Base-by-base conservation (phyloP, 306 rosid genomes). In the Gillenia trifoliata region DNA sequence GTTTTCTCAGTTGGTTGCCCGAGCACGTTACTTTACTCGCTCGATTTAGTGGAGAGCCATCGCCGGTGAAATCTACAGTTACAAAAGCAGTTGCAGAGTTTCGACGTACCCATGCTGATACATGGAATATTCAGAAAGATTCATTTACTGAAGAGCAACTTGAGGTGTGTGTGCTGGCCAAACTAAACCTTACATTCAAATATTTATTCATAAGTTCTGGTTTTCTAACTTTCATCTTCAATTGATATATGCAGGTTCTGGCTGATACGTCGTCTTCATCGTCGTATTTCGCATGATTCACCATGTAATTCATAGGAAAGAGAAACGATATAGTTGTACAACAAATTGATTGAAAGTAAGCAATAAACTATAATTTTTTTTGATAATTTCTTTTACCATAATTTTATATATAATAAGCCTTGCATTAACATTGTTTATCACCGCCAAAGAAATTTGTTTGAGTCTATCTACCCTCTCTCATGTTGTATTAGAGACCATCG, bases 41-140 rank as follows among this genome's bases (percentile, higher is more conserved):
- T 73, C 92, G 91, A 55, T 92, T 94, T 76, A 87, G 88, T 33
- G 93, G 94, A 78, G 99, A 92, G 87, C 93, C 95, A 40, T 81
- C 98, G 17, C 98, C 99, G 16, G 92, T 94, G 81, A 94, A 90
- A 85, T 86, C 94, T 61, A 89, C 98, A 0, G 99, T 94, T 77
- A 94, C 99, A 45, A 94, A 94, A 89, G 99, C 99, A 23, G 91
- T 94, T 81, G 97, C 99, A 2, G 99, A 94, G 83, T 94, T 94
- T 80, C 87, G 99, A 78, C 90, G 99, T 50, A 94, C 99, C 25
- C 99, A 94, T 84, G 99, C 99, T 50, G 99, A 94, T 83, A 94
- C 92, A 8, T 94, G 99, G 99, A 94, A 92, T 79, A 89, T 90
- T 77, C 98, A 94, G 85, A 94, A 94, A 80, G 94, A 94, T 70